Base-by-base conservation (phyloP, 208 protist species). In the Spongospora subterranea region DNA sequence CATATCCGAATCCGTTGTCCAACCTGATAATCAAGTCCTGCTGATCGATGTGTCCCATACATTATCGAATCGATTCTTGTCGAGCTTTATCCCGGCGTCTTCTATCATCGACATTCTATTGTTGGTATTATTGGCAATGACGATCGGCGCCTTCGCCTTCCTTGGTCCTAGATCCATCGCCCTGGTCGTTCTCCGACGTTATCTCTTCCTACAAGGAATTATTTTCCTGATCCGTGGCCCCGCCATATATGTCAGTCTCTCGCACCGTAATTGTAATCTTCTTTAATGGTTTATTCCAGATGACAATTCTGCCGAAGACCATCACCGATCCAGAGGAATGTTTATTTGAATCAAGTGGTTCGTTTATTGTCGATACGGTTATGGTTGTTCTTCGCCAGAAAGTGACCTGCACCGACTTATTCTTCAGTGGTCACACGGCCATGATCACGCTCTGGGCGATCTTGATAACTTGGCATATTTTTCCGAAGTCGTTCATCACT, bases 331-430 rank as follows among this genome's bases (percentile, higher is more conserved):
- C 71, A 43, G 11, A 45, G 13, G 71, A 82, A 39, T 82, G 71
- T n/a, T n/a, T 45, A 6, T 82, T 82, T 43, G 71, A 35, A 6
- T 82, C 71, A 40, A 20, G 17, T 13, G 71, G 71, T 6, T 45
- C n/a, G 6, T 43, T 82, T 35, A 13, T 82, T 43, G 17, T 82
- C 6, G 71, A 82, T 43, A 82, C 71, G 6, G 17, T 43, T 43
- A 6, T 82, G 35, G 71, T 82, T 20, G 6, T 35, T 20, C n/a
- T 82, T 35, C 71, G 71, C 17, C n/a, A 45, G 71, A 45, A 35
- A 43, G 71, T 82, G 17, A 82, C 71, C 35, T 82, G 71, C 71
- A 82, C 71, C n/a, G 71, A 82, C 40, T n/a, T 82, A 20, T 82
- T 82, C 71, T 82, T 82, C 71, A 45, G 35, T 35, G 71, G 71